Percentiles rank a stretch among this genome's conserved stretches.
These are phyloP conservation scores for Pseudopithomyces maydicus DNA, from an alignment of 2,329 filamentous ascomycete species.

Conservation along the genomic window DNA sequence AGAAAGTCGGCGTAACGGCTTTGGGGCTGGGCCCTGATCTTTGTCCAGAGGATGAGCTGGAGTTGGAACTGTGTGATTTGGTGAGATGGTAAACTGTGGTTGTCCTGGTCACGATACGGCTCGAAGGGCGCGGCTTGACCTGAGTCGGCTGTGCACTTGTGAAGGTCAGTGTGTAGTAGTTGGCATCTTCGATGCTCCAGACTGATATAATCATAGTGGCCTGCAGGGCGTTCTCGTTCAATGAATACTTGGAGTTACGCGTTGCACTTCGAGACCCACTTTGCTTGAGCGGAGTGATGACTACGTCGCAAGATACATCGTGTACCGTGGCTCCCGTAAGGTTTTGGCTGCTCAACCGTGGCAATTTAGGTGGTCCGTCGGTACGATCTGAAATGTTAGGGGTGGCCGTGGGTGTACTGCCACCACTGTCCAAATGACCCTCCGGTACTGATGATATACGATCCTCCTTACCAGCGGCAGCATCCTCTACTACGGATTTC, in stretches of 20 bases:
- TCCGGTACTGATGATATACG: conserved; percentile 16
- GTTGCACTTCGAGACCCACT: conserved; percentile 14
- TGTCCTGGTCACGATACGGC: conserved; percentile 50
- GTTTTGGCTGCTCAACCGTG: conserved; percentile 39
- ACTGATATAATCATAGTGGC: conserved; percentile 79
- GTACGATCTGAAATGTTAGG: not conserved
- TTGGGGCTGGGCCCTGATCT: conserved; percentile 40
- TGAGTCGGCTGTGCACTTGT: conserved; percentile 58
- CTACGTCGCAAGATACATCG: conserved; percentile 70
- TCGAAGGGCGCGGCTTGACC: conserved; percentile 29
- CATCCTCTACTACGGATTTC: conserved; percentile 49
- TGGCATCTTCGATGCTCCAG: conserved; percentile 71
- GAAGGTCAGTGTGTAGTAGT: conserved; percentile 76
- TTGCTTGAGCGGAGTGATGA: conserved; percentile 57
- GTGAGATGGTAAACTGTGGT: conserved; percentile 37
- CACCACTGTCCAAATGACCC: conserved; percentile 23
- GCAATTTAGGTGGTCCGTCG: conserved; percentile 10
- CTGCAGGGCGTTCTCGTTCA: conserved; percentile 50
- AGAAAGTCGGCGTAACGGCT: conserved; percentile 59
- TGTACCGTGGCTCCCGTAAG: conserved; percentile 52
- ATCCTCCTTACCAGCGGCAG: conserved; percentile 14
- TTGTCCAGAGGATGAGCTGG: conserved; percentile 47
- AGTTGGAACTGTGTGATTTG: conserved; percentile 41
- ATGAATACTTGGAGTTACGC: conserved; percentile 5
- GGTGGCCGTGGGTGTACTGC: conserved; percentile 35